These are phyloP conservation scores for Cercospora beticola DNA, from an alignment of 2,329 filamentous ascomycete genomes.

Conservation along the genomic window DNA sequence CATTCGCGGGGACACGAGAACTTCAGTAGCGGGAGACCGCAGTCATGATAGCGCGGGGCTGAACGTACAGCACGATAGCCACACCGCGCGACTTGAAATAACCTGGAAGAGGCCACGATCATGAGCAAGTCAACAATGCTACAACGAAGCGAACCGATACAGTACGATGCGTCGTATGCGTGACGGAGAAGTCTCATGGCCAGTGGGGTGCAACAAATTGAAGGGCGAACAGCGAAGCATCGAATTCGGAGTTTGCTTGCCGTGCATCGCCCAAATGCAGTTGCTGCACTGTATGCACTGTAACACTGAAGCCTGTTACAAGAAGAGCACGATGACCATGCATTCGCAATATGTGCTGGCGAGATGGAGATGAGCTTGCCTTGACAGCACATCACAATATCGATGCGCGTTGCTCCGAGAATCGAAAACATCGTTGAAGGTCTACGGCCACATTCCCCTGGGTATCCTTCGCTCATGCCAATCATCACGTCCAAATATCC, in stretches of 20 bases:
- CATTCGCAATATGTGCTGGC: not conserved
- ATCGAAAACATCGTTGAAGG: not conserved
- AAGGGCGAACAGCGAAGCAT: not conserved
- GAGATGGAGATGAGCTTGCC: not conserved
- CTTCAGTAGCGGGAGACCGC: not conserved
- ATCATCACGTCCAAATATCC: conserved; percentile 31
- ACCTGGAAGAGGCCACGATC: not conserved
- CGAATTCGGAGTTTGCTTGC: not conserved
- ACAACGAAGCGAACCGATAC: not conserved
- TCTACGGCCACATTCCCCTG: conserved; percentile 33
- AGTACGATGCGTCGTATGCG: not conserved
- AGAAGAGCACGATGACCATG: not conserved
- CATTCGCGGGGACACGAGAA: not conserved
- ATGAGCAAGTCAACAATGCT: not conserved
- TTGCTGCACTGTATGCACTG: not conserved
- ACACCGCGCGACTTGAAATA: not conserved
- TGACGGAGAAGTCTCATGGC: not conserved
- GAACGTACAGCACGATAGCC: not conserved
- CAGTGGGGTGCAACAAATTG: not conserved
- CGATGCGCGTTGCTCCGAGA: not conserved
- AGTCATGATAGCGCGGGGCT: not conserved
- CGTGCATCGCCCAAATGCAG: not conserved
- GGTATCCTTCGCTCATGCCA: conserved; percentile 31
- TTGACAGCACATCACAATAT: not conserved
- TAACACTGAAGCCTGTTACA: not conserved